Evolutionary conservation across 306 rosid genomes (phyloP).

Genomic region (Lathyrus oleraceus): DNA sequence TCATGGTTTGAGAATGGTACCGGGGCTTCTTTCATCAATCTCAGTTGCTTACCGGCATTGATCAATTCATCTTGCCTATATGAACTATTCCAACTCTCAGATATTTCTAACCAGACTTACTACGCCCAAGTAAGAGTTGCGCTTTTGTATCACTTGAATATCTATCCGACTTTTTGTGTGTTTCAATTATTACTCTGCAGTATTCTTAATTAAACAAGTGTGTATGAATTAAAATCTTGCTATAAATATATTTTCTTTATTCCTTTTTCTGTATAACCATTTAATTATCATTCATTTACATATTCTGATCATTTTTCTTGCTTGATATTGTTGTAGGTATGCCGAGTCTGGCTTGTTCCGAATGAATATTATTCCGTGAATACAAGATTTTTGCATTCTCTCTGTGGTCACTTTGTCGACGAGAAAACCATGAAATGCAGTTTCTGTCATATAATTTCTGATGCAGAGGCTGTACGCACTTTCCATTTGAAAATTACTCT

Average conservation of each 20-base stretch:
- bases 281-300: not conserved
- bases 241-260: not conserved
- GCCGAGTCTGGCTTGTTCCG: conserved; percentile 67
- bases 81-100: conserved; percentile 57
- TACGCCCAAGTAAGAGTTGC: conserved; percentile 57
- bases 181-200: conserved; percentile 7
- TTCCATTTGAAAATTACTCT: conserved; percentile 82
- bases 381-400: conserved; percentile 68
- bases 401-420: conserved; percentile 76
- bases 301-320: conserved; percentile 31
- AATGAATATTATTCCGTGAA: conserved; percentile 58
- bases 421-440: conserved; percentile 59
- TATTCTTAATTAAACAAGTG: not conserved
- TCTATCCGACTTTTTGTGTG: not conserved
- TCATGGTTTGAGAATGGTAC: conserved; percentile 71
- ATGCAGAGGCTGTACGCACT: conserved; percentile 52
- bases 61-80: conserved; percentile 83
- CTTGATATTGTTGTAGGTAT: conserved; percentile 51
- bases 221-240: not conserved
- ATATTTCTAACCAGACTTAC: conserved; percentile 53
- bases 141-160: conserved; percentile 27
- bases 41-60: conserved; percentile 87
- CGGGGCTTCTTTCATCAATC: conserved; percentile 75
- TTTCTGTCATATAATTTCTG: conserved; percentile 61
- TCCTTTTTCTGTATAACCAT: not conserved